Conservation (phyloP, 176 grass and related monocot species). For the Saccharum officinarum region DNA sequence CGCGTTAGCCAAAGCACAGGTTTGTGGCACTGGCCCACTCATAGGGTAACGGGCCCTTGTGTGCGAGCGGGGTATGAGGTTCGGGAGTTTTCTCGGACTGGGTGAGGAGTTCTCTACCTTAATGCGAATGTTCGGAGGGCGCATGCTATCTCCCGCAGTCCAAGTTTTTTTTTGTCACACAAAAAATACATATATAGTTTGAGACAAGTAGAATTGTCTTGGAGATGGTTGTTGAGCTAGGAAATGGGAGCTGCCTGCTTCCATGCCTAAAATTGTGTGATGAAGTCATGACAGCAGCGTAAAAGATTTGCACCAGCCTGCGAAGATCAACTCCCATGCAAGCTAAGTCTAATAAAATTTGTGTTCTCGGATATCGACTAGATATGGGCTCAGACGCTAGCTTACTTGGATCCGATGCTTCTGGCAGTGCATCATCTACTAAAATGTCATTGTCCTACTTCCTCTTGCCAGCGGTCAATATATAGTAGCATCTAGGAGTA, state of each 20-base stretch:
- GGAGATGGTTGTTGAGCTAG: neutral
- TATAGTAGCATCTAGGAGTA: neutral
- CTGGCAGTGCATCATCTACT: conserved; percentile 5
- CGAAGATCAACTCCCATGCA: neutral
- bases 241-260: neutral
- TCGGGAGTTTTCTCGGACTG: too few species aligned
- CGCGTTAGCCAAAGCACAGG: too few species aligned
- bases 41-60: too few species aligned
- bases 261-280: neutral
- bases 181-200: neutral
- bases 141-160: too few species aligned
- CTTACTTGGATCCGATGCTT: conserved; percentile 24
- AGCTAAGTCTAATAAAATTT: conserved; percentile 4
- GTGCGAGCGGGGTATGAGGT: too few species aligned
- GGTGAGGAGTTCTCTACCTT: too few species aligned
- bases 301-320: neutral
- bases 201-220: neutral
- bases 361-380: conserved; percentile 12
- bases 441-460: conserved; percentile 11
- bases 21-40: too few species aligned
- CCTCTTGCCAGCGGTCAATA: neutral
- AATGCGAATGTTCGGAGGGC: too few species aligned
- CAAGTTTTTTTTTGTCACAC: too few species aligned
- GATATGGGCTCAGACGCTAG: conserved; percentile 12
- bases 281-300: neutral